Percentiles rank a stretch among this genome's conserved stretches.
Conservation (phyloP, 176 grass and related monocot genomes). For the Zea mays region Zm-B73-REFERENCE-NAM-5.0 NC_050104.1:111759001-111759500, state of each 20-base stretch:
- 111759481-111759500: conserved; percentile 20
- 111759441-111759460: conserved; percentile 16
- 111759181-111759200: conserved; percentile 17
- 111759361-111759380: not conserved
- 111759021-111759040: conserved; percentile 11
- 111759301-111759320: conserved; percentile 1
- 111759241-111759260: conserved; percentile 31
- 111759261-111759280: conserved; percentile 22
- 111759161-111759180: not conserved
- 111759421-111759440: conserved; percentile 17
- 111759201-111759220: not conserved
- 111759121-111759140: not conserved
- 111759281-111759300: conserved; percentile 4
- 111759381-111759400: not conserved
- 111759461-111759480: conserved; percentile 18
- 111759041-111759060: not conserved
- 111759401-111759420: conserved; percentile 15
- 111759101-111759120: conserved; percentile 11
- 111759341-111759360: conserved; percentile 11
- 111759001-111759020: conserved; percentile 17
- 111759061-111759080: conserved; percentile 27
- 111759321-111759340: not conserved
- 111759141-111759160: conserved; percentile 20
- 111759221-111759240: not conserved
- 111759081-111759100: not conserved